These are phyloP conservation scores for Phytophthora pini DNA, from an alignment of 352 stramenopile genomes.

Conservation along the genomic window DNA sequence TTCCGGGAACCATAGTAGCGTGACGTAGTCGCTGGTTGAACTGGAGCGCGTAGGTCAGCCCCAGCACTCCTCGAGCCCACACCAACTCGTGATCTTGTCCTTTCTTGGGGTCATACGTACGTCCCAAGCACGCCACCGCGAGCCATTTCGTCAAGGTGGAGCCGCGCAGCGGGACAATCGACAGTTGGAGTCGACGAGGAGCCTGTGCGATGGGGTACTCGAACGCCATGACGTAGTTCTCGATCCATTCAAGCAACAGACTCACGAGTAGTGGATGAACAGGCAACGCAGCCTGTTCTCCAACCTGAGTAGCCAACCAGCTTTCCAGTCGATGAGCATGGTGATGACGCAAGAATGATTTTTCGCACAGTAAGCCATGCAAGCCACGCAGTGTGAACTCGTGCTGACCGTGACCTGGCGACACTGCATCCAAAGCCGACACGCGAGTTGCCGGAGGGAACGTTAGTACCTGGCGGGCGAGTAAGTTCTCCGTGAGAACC, in stretches of 20 bases:
- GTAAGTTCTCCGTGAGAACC: conserved; percentile 68
- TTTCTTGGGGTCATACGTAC: conserved; percentile 10
- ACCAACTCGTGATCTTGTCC: conserved; percentile 24
- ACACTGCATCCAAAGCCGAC: conserved; percentile 36
- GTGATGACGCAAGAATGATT: conserved; percentile 72
- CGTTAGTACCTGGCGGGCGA: conserved; percentile 62
- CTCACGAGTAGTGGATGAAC: conserved; percentile 63
- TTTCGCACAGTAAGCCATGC: conserved; percentile 64
- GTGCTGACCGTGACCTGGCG: conserved; percentile 40
- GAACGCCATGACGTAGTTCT: conserved; percentile 81
- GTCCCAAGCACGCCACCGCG: conserved; percentile 28
- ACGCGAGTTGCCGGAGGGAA: conserved; percentile 44
- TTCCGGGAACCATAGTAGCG: conserved; percentile 55
- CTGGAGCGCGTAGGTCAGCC: conserved; percentile 64
- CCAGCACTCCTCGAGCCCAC: conserved; percentile 51
- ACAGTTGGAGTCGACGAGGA: conserved; percentile 59
- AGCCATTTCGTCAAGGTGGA: conserved; percentile 51
- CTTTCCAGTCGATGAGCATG: conserved; percentile 59
- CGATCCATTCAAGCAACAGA: conserved; percentile 70
- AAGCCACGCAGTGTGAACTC: conserved; percentile 64
- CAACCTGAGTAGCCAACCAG: conserved; percentile 55
- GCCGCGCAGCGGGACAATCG: conserved; percentile 62
- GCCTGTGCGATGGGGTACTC: conserved; percentile 70
- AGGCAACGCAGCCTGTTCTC: conserved; percentile 46
- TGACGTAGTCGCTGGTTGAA: conserved; percentile 75